phyloP scores from a whole-genome alignment of 2,329 filamentous ascomycete species.

The Colletotrichum tamarilloi region DNA sequence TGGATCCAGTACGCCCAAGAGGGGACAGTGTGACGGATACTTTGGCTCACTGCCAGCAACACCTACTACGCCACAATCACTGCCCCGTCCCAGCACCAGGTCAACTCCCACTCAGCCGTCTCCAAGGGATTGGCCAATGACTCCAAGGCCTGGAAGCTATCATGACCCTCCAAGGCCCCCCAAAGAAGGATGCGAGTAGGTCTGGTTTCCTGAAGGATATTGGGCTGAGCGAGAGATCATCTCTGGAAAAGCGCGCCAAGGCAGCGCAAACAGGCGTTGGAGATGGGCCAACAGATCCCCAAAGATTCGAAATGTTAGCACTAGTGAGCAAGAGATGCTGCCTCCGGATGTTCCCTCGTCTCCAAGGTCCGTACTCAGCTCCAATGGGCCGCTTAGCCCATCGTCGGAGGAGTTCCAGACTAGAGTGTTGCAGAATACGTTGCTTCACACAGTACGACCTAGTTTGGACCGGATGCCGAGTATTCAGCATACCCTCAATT shows the following conservation, averaged over 20 bases:
- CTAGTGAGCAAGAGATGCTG: constrained; percentile 46
- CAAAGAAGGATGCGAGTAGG: constrained; percentile 67
- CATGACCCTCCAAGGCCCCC: constrained; percentile 67
- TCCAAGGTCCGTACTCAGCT: constrained; percentile 13
- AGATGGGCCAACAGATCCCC: constrained; percentile 53
- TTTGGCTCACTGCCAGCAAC: constrained; percentile 8
- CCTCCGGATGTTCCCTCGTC: not conserved
- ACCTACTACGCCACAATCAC: not conserved
- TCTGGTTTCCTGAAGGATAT: constrained; percentile 72
- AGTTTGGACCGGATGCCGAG: constrained; percentile 3
- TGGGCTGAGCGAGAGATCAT: constrained; percentile 67
- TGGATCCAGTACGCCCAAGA: constrained; percentile 32
- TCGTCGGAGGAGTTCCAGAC: constrained; percentile 61
- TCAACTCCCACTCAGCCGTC: not conserved
- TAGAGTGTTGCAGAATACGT: constrained; percentile 54
- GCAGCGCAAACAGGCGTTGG: constrained; percentile 49
- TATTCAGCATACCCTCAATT: constrained; percentile 20
- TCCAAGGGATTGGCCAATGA: not conserved
- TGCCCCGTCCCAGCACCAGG: not conserved
- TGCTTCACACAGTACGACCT: not conserved
- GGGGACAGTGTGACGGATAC: constrained; percentile 14
- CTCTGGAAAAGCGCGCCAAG: constrained; percentile 43
- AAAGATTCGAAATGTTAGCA: constrained; percentile 40
- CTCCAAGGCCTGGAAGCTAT: constrained; percentile 12
- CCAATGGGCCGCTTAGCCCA: constrained; percentile 49